Base-by-base conservation (phyloP, 306 rosid species). In the Begonia masoniana region DNA sequence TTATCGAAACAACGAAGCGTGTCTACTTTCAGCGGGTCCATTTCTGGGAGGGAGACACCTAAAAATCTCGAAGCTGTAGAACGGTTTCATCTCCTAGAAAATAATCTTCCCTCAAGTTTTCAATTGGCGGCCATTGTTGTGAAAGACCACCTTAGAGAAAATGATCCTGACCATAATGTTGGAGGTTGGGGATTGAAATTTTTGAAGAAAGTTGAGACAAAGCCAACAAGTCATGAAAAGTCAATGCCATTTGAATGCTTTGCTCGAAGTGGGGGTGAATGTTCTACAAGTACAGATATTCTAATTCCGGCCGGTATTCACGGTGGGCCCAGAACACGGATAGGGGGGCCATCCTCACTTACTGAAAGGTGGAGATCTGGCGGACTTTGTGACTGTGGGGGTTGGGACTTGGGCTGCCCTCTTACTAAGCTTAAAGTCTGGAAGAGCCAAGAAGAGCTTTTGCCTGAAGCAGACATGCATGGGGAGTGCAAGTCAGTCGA, bases 121-220 rank as follows among this genome's bases (percentile, higher is more conserved):
- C 95, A 92, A 69, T 62, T 82, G 78, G 95, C 89, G 74, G 71
- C 96, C 16, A 62, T 92, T 68, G 65, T 92, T 51, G 82, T 74
- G 56, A 92, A 78, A 71, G 84, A 82, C 48, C 95, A 72, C 67
- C 60, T 79, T 58, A 75, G 76, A 24, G 42, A 43, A 52, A 71
- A 65, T 51, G 56, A 66, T 36, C 67, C 15, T 19, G 69, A 60
- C 11, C 63, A 63, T 41, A 73, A 74, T 70, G 63, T 64, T 21
- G 96, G 96, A 57, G 99, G 99, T 21, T 92, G 99, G 99, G 99
- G 99, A 41, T 68, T 87, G 71, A 87, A 87, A 26, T 92, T 92
- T 74, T 93, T 92, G 49, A 78, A 84, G 71, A 87, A 77, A 73
- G 55, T 63, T 31, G 77, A 76, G 59, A 60, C 42, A 41, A 76